Evolutionary conservation across 495 filamentous ascomycete genomes (phyloP).

Genomic region (Parathielavia appendiculata): DNA sequence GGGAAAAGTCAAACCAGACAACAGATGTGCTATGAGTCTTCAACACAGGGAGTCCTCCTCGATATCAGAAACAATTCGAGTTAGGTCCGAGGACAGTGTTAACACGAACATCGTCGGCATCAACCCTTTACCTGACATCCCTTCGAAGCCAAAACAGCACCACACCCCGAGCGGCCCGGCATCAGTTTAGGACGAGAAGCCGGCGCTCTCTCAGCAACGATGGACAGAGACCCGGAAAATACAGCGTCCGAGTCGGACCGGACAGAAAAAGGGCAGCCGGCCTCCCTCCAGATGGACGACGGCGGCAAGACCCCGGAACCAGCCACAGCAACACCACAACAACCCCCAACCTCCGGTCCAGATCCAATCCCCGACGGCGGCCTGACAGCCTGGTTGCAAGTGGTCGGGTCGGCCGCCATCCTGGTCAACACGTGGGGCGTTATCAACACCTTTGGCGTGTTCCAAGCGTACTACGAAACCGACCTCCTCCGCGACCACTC

Average conservation of each 20-base stretch:
- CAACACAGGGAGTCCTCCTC: background rate
- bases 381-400: conserved; percentile 43
- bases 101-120: no score
- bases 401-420: conserved; percentile 37
- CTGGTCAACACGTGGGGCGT: conserved; percentile 43
- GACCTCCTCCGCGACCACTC: conserved; percentile 26
- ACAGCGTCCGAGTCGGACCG: conserved; percentile 18
- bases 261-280: conserved; percentile 5
- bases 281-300: background rate
- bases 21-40: background rate
- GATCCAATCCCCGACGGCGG: conserved; percentile 33
- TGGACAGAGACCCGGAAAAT: conserved; percentile 21
- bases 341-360: background rate
- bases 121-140: background rate
- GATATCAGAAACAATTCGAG: background rate
- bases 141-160: background rate
- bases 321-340: background rate
- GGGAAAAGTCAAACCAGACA: background rate
- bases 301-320: background rate
- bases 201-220: background rate
- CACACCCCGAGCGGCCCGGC: no score
- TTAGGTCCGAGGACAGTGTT: no score
- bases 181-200: background rate
- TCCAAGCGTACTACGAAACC: conserved; percentile 49
- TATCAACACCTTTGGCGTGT: conserved; percentile 50